Conservation (phyloP, 306 rosid species). For the Citrullus mucosospermus region DNA sequence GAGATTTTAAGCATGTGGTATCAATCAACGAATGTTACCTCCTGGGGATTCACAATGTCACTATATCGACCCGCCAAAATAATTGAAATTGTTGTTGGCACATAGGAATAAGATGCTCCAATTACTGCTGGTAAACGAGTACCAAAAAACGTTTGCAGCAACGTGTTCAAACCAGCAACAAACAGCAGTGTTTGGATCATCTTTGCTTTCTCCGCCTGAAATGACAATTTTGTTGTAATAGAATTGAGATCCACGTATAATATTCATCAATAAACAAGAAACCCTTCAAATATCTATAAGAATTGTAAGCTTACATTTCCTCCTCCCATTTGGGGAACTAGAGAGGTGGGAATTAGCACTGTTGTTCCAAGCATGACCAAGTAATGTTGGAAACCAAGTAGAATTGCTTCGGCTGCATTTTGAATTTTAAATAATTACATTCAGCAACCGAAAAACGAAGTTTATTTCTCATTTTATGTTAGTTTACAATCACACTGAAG, state of each 20-base stretch:
- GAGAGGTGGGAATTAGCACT: constrained; percentile 76
- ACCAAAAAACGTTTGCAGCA: constrained; percentile 66
- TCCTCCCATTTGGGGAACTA: constrained; percentile 97
- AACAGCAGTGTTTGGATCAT: constrained; percentile 76
- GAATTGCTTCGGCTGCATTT: constrained; percentile 81
- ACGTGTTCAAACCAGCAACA: constrained; percentile 83
- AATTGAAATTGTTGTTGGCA: constrained; percentile 89
- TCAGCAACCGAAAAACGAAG: background rate
- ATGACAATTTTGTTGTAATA: background rate
- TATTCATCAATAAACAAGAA: constrained; percentile 13
- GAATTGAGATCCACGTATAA: background rate
- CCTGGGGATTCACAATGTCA: constrained; percentile 59
- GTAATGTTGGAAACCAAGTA: constrained; percentile 96
- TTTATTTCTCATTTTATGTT: background rate
- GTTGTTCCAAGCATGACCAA: constrained; percentile 97
- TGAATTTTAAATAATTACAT: background rate
- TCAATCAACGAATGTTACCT: constrained; percentile 35
- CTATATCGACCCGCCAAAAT: constrained; percentile 85
- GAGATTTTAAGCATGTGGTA: background rate
- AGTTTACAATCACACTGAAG: constrained; percentile 3
- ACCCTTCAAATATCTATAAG: background rate
- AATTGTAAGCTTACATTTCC: constrained; percentile 58
- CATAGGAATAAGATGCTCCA: constrained; percentile 82
- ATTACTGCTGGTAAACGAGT: constrained; percentile 92
- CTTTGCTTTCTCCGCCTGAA: constrained; percentile 87